Percentiles rank a stretch among this genome's conserved stretches.
Conservation (phyloP, 306 rosid genomes). For the Rosa persica region DNA sequence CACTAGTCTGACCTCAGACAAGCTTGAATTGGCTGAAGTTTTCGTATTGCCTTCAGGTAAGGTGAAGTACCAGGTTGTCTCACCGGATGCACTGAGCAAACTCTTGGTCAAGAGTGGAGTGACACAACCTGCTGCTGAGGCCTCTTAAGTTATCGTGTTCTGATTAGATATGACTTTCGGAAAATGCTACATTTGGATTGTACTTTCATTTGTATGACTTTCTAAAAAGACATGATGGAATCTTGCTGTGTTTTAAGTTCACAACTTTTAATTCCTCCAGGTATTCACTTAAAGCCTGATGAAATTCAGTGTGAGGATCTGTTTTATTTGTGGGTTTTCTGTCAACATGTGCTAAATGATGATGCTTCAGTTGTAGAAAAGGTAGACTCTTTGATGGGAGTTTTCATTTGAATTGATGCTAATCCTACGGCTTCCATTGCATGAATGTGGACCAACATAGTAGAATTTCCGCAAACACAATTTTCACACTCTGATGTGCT, state of each 20-base stretch:
- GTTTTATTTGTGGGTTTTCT: neutral
- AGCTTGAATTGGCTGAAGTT: constrained; percentile 44
- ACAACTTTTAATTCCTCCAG: neutral
- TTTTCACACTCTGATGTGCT: neutral
- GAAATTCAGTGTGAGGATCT: constrained; percentile 7
- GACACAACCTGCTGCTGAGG: constrained; percentile 44
- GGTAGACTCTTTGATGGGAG: neutral
- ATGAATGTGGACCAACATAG: neutral
- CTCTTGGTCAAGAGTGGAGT: constrained; percentile 39
- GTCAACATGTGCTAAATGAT: neutral
- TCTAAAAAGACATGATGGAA: neutral
- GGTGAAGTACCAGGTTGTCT: constrained; percentile 42
- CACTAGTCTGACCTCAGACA: constrained; percentile 43
- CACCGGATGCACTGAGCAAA: constrained; percentile 31
- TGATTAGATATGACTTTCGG: neutral
- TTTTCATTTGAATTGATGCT: neutral
- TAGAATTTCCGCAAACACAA: neutral
- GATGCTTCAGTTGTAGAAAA: neutral
- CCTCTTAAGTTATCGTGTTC: constrained; percentile 19
- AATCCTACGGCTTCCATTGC: neutral
- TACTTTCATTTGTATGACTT: constrained; percentile 16
- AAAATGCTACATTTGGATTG: constrained; percentile 16
- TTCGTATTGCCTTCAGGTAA: constrained; percentile 39
- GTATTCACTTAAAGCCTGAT: constrained; percentile 4
- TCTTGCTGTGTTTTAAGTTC: neutral